Percentiles rank a stretch among this genome's conserved stretches.
Evolutionary conservation across 2,329 filamentous ascomycete genomes (phyloP).

Genomic region (Ophioceras dolichostomum): DNA sequence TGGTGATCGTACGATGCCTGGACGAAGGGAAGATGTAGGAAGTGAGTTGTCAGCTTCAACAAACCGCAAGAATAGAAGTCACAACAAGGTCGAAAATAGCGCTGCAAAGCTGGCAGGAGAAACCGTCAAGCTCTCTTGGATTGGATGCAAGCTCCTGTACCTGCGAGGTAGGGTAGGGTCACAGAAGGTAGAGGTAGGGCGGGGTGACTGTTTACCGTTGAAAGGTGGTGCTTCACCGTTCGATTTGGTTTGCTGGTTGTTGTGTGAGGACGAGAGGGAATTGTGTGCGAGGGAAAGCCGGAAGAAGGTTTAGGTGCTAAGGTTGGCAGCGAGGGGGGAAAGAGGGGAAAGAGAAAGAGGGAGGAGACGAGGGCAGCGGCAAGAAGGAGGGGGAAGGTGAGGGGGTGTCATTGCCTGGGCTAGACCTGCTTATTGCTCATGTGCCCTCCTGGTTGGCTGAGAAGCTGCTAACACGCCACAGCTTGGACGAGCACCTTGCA

Average conservation of each 20-base stretch:
- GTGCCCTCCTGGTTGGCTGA: neutral
- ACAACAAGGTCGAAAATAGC: neutral
- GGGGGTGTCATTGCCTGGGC: neutral
- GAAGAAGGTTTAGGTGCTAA: neutral
- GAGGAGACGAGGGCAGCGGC: neutral
- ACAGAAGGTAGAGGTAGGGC: neutral
- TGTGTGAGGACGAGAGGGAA: neutral
- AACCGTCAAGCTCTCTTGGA: neutral
- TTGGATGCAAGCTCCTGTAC: neutral
- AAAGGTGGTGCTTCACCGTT: neutral
- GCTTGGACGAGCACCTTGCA: neutral
- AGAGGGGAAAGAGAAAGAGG: neutral
- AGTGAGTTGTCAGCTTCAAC: neutral
- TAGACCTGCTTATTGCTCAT: neutral
- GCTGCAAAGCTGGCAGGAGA: neutral
- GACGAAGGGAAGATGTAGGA: neutral
- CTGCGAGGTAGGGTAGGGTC: neutral
- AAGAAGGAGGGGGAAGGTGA: neutral
- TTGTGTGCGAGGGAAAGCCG: neutral
- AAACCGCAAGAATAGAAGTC: neutral
- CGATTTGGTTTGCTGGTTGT: neutral
- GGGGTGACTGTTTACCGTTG: neutral
- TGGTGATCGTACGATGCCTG: slow-evolving; percentile 1
- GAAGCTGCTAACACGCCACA: neutral
- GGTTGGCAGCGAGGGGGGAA: neutral